Evolutionary conservation across 2,329 filamentous ascomycete species (phyloP).

Genomic region (Stagonosporopsis rhizophila): DNA sequence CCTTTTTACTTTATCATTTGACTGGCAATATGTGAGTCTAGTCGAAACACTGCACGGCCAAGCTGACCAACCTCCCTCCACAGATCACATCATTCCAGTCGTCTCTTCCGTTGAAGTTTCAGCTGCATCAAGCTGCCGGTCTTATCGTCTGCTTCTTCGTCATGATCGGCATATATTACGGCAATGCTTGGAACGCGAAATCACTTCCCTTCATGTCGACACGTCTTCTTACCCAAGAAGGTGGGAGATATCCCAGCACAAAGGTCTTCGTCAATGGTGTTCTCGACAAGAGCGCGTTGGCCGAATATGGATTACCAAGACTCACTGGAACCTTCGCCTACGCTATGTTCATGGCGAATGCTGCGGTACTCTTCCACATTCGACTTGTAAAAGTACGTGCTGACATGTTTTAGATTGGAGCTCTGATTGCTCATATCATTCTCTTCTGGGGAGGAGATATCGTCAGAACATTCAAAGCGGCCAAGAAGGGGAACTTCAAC

Average conservation of each 20-base stretch:
- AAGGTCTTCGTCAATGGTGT: constrained; percentile 22
- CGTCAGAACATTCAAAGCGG: constrained; percentile 20
- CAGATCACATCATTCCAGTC: constrained; percentile 27
- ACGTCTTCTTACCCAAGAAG: constrained; percentile 20
- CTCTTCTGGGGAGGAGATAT: constrained; percentile 26
- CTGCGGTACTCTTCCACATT: constrained; percentile 8
- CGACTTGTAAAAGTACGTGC: neutral
- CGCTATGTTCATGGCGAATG: constrained; percentile 29
- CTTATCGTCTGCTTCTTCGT: constrained; percentile 20
- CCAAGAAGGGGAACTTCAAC: constrained; percentile 17
- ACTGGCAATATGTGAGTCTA: constrained; percentile 26
- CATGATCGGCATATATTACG: constrained; percentile 25
- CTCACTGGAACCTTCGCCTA: constrained; percentile 24
- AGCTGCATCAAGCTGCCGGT: constrained; percentile 22
- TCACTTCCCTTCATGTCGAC: constrained; percentile 25
- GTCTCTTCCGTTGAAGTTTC: constrained; percentile 24
- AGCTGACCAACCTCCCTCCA: neutral
- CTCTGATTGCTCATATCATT: constrained; percentile 19
- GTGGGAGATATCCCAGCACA: constrained; percentile 18
- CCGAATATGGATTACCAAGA: constrained; percentile 21
- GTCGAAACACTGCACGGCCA: neutral
- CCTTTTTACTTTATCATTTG: constrained; percentile 20
- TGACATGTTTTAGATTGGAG: constrained; percentile 18
- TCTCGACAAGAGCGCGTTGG: constrained; percentile 21
- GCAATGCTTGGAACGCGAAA: constrained; percentile 24